Evolutionary conservation across 164 flowering plant species (phyloP).

Genomic region (Euptelea pleiosperma): DNA sequence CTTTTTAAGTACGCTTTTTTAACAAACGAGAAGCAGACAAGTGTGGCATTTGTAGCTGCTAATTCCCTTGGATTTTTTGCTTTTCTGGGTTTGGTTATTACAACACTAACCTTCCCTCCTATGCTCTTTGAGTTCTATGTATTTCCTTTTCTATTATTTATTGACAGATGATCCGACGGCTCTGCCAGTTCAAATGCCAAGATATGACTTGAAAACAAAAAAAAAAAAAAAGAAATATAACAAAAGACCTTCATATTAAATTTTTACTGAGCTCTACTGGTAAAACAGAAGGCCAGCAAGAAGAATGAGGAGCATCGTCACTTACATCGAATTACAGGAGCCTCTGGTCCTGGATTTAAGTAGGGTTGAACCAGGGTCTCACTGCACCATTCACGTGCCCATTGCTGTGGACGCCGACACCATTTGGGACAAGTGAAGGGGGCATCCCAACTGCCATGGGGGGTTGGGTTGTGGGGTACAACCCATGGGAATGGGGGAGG

Average conservation of each 20-base stretch:
- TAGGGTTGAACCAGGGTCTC: constrained; percentile 84
- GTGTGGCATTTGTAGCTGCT: constrained; percentile 40
- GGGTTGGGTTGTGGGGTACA: constrained; percentile 49
- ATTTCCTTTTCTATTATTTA: constrained; percentile 16
- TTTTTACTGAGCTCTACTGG: constrained; percentile 17
- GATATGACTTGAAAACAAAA: constrained; percentile 11
- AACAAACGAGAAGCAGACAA: too few species aligned
- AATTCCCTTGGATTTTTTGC: constrained; percentile 22
- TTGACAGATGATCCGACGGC: constrained; percentile 25
- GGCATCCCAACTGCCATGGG: constrained; percentile 69
- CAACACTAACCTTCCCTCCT: constrained; percentile 1
- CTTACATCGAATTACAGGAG: constrained; percentile 18
- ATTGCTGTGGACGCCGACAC: constrained; percentile 68
- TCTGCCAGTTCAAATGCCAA: constrained; percentile 43
- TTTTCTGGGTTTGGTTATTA: constrained; percentile 1
- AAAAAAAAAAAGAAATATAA: constrained; percentile 1
- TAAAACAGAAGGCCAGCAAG: constrained; percentile 21
- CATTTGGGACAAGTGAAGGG: constrained; percentile 57
- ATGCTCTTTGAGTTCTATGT: background rate
- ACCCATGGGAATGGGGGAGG: constrained; percentile 53
- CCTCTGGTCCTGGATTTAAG: constrained; percentile 19
- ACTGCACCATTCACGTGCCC: constrained; percentile 78
- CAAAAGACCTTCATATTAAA: constrained; percentile 17
- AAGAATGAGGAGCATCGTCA: constrained; percentile 3
- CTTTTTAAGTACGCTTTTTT: too few species aligned